Evolutionary conservation across 371 early-diverging fungal species (phyloP).

Genomic region (Coemansia sp.): DNA sequence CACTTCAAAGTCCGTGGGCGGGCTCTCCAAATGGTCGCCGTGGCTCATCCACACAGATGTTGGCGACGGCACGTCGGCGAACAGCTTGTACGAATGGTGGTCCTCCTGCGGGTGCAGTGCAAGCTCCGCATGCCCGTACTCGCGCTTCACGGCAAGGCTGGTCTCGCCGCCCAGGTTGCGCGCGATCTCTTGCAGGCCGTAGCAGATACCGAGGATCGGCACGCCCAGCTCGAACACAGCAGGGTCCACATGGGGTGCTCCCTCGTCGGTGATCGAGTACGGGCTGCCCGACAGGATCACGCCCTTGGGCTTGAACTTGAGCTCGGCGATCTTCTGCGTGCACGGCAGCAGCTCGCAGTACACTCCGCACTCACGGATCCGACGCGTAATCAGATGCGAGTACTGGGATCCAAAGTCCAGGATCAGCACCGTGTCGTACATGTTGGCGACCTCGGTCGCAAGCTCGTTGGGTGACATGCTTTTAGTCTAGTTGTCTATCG

Average conservation of each 20-base stretch:
- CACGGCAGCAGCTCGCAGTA: conserved; percentile 97
- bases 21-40: conserved; percentile 86
- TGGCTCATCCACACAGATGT: conserved; percentile 96
- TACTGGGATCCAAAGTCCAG: conserved; percentile 98
- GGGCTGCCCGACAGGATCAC: conserved; percentile 95
- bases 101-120: conserved; percentile 61
- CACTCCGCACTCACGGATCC: conserved; percentile 93
- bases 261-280: conserved; percentile 92
- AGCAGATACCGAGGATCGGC: conserved; percentile 96
- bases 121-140: conserved; percentile 91
- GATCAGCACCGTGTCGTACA: conserved; percentile 95
- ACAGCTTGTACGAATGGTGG: conserved; percentile 67
- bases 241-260: conserved; percentile 92
- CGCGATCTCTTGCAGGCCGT: conserved; percentile 94
- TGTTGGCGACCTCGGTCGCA: conserved; percentile 49
- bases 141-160: conserved; percentile 84
- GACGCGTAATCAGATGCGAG: conserved; percentile 94
- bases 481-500: too few species aligned
- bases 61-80: conserved; percentile 70
- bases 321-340: conserved; percentile 88
- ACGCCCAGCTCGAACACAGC: conserved; percentile 85
- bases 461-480: conserved; percentile 18
- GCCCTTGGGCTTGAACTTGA: conserved; percentile 93
- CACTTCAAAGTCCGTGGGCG: conserved; percentile 80
- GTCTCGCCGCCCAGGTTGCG: conserved; percentile 75